Percentiles rank a stretch among this genome's conserved stretches.
These are phyloP conservation scores for Hypoxylon sp. DNA, from an alignment of 2,329 filamentous ascomycete species.

Conservation along the genomic window DNA sequence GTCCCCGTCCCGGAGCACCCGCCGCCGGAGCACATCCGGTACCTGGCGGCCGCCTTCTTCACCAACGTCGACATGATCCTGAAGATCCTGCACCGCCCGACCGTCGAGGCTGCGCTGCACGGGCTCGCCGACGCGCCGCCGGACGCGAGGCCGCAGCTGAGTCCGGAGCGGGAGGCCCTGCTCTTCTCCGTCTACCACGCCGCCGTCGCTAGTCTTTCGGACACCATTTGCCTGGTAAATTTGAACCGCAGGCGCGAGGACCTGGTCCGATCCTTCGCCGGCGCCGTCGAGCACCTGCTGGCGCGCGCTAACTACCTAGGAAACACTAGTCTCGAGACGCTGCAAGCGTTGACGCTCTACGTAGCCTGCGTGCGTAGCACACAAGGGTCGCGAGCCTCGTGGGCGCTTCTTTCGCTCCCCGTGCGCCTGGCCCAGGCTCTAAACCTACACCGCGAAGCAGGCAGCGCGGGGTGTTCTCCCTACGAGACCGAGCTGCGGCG, in stretches of 20 bases:
- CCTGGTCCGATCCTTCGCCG: constrained; percentile 50
- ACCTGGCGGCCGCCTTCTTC: constrained; percentile 54
- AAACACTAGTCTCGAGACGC: constrained; percentile 53
- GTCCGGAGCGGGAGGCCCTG: constrained; percentile 51
- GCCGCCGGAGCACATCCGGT: constrained; percentile 53
- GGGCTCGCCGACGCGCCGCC: constrained; percentile 50
- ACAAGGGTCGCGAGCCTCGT: constrained; percentile 55
- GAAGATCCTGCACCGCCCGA: constrained; percentile 60
- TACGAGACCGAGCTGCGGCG: constrained; percentile 71
- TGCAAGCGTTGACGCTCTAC: constrained; percentile 59
- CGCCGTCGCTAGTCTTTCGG: constrained; percentile 52
- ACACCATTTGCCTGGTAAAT: constrained; percentile 49
- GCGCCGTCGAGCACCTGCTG: constrained; percentile 54
- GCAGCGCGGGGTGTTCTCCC: constrained; percentile 52
- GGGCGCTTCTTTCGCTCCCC: constrained; percentile 56
- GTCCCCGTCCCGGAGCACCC: constrained; percentile 55
- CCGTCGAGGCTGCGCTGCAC: constrained; percentile 50
- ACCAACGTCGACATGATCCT: constrained; percentile 58
- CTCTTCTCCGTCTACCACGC: constrained; percentile 60
- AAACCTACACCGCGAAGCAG: constrained; percentile 58
- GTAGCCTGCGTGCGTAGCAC: constrained; percentile 56
- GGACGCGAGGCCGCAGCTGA: constrained; percentile 30
- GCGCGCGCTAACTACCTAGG: constrained; percentile 59
- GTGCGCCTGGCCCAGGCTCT: constrained; percentile 59
- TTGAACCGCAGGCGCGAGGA: constrained; percentile 53